These are phyloP conservation scores for Pseudogymnoascus sp. DNA, from an alignment of 2,329 filamentous ascomycete species.

Conservation along the genomic window DNA sequence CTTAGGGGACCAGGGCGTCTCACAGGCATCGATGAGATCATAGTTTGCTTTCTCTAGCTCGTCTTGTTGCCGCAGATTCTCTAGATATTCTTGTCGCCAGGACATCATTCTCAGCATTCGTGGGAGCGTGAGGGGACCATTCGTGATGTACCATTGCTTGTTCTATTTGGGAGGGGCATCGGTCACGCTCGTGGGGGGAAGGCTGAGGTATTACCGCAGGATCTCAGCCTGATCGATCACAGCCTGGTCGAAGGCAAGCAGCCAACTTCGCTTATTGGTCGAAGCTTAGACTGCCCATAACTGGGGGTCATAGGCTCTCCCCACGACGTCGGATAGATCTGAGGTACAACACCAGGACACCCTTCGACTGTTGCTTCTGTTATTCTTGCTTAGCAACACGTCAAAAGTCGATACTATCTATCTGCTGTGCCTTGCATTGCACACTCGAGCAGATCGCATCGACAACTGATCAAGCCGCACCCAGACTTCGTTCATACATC, in stretches of 20 bases:
- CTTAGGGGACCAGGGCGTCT: conserved; percentile 25
- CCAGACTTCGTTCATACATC: not conserved
- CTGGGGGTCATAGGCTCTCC: conserved; percentile 9
- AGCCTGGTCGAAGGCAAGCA: not conserved
- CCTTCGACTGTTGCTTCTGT: conserved; percentile 1
- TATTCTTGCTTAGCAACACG: not conserved
- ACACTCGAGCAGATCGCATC: not conserved
- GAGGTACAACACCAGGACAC: conserved; percentile 3
- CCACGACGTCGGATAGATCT: conserved; percentile 5
- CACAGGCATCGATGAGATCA: conserved; percentile 73
- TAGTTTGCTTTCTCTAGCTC: conserved; percentile 57
- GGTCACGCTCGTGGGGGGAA: conserved; percentile 3
- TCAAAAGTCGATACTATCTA: not conserved
- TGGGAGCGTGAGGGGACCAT: not conserved
- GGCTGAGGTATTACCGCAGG: conserved; percentile 3
- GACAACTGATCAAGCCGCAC: not conserved
- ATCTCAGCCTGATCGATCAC: not conserved
- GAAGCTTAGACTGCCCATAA: conserved; percentile 6
- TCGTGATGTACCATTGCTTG: not conserved
- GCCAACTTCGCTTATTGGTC: conserved; percentile 6
- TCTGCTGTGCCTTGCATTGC: not conserved
- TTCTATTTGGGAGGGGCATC: not conserved
- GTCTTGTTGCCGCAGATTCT: conserved; percentile 64
- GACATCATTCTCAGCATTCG: conserved; percentile 22
- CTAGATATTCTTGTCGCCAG: conserved; percentile 76